Evolutionary conservation across 495 filamentous ascomycete species (phyloP).

Genomic region (Podospora tetraspora): DNA sequence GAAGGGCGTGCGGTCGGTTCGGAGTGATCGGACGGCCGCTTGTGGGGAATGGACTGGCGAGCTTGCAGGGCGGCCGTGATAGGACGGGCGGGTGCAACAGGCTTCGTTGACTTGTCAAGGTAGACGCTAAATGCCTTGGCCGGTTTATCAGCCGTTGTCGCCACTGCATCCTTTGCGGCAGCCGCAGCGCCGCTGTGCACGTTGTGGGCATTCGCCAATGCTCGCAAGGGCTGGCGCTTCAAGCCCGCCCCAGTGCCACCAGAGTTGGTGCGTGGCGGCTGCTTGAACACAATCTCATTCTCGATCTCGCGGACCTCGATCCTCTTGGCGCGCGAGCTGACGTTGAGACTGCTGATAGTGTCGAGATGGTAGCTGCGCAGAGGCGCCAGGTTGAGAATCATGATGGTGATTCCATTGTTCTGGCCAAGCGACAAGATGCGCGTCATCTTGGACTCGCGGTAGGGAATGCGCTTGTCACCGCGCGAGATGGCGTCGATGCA

Average conservation of each 20-base stretch:
- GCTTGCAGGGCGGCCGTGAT: conserved; percentile 34
- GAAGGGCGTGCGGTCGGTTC: conserved; percentile 31
- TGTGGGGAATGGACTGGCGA: conserved; percentile 35
- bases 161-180: conserved; percentile 42
- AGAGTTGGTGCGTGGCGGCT: conserved; percentile 53
- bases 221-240: conserved; percentile 69
- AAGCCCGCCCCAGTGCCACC: conserved; percentile 41
- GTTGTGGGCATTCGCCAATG: conserved; percentile 63
- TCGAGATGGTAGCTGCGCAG: conserved; percentile 85
- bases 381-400: conserved; percentile 93
- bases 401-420: conserved; percentile 91
- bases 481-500: conserved; percentile 88
- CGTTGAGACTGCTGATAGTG: conserved; percentile 88
- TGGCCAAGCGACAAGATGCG: conserved; percentile 87
- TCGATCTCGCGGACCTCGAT: conserved; percentile 94
- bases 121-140: conserved; percentile 79
- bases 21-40: conserved; percentile 40
- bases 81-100: conserved; percentile 27
- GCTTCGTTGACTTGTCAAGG: conserved; percentile 56
- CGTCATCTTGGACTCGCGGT: conserved; percentile 96
- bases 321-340: conserved; percentile 92
- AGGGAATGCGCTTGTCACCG: conserved; percentile 73
- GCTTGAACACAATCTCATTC: conserved; percentile 82
- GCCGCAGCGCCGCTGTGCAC: conserved; percentile 42
- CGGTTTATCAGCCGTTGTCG: conserved; percentile 58